phyloP scores from a whole-genome alignment of 1,284 basidiomycete genomes.

The Pseudozyma pruni region DNA sequence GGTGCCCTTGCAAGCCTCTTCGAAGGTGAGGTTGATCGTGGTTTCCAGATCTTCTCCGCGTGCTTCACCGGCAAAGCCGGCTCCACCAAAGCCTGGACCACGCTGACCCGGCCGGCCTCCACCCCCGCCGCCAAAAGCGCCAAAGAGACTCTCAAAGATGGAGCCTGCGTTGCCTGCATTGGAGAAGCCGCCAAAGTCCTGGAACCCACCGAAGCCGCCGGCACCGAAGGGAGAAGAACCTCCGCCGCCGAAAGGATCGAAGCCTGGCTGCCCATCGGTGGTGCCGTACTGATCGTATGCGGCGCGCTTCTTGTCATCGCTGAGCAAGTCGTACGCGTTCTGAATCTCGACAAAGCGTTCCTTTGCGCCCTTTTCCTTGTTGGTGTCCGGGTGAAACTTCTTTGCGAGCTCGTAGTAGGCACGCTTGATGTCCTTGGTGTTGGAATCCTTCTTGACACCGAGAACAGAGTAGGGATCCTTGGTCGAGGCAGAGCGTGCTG shows the following conservation, averaged over 20 bases:
- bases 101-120: constrained; percentile 31
- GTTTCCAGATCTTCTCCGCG: constrained; percentile 88
- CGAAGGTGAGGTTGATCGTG: constrained; percentile 81
- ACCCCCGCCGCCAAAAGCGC: constrained; percentile 71
- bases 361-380: constrained; percentile 88
- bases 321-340: constrained; percentile 87
- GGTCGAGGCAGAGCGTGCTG: constrained; percentile 50
- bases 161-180: constrained; percentile 69
- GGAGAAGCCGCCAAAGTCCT: constrained; percentile 69
- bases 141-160: constrained; percentile 88
- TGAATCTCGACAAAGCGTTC: constrained; percentile 97
- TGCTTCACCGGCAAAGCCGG: constrained; percentile 70
- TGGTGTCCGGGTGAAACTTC: constrained; percentile 97
- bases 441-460: constrained; percentile 86
- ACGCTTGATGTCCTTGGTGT: constrained; percentile 92
- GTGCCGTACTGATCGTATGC: constrained; percentile 94
- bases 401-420: constrained; percentile 97
- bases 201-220: constrained; percentile 74
- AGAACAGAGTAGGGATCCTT: constrained; percentile 93
- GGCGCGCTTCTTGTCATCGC: constrained; percentile 91
- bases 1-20: constrained; percentile 93
- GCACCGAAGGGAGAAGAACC: constrained; percentile 73
- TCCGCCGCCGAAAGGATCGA: constrained; percentile 78
- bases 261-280: constrained; percentile 89
- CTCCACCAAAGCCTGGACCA: constrained; percentile 68